Conservation (phyloP, 192 early-diverging fungal genomes). For the Coemansia sp. region DNA sequence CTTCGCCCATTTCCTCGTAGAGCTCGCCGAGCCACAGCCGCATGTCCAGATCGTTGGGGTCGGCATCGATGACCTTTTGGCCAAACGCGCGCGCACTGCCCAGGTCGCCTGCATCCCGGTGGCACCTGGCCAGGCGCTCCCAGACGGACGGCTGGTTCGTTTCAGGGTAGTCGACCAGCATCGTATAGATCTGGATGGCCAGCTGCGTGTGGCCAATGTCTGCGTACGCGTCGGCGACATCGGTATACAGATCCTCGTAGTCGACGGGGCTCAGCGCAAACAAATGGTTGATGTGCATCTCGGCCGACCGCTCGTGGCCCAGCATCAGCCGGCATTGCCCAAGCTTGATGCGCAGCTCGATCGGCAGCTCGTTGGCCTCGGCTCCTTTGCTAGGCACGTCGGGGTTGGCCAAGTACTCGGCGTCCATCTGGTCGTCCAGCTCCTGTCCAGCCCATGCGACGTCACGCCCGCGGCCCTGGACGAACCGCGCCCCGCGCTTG, state of each 20-base stretch:
- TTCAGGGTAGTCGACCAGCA: slow-evolving; percentile 6
- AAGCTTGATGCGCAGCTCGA: slow-evolving; percentile 84
- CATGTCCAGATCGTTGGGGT: slow-evolving; percentile 60
- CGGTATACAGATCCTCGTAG: slow-evolving; percentile 42
- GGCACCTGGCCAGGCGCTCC: slow-evolving; percentile 62
- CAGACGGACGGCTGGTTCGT: slow-evolving; percentile 49
- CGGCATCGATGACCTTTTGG: slow-evolving; percentile 51
- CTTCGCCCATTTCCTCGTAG: slow-evolving; percentile 61
- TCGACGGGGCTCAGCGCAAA: slow-evolving; percentile 23
- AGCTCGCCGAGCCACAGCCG: slow-evolving; percentile 62
- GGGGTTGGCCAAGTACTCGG: slow-evolving; percentile 59
- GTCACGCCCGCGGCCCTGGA: slow-evolving; percentile 70
- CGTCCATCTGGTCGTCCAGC: slow-evolving; percentile 58
- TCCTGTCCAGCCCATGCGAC: slow-evolving; percentile 57
- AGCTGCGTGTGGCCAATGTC: slow-evolving; percentile 16
- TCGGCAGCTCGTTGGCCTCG: slow-evolving; percentile 58
- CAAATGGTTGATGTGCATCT: slow-evolving; percentile 46
- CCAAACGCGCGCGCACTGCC: slow-evolving; percentile 58
- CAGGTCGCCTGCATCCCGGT: slow-evolving; percentile 59
- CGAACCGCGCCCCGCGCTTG: slow-evolving; percentile 65
- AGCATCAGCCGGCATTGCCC: slow-evolving; percentile 76
- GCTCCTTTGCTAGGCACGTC: neutral
- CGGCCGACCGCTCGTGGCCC: slow-evolving; percentile 66
- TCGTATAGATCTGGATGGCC: slow-evolving; percentile 31
- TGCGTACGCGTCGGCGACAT: slow-evolving; percentile 31